These are phyloP conservation scores for Ophiostoma piceae DNA, from an alignment of 2,329 filamentous ascomycete genomes.

Conservation along the genomic window DNA sequence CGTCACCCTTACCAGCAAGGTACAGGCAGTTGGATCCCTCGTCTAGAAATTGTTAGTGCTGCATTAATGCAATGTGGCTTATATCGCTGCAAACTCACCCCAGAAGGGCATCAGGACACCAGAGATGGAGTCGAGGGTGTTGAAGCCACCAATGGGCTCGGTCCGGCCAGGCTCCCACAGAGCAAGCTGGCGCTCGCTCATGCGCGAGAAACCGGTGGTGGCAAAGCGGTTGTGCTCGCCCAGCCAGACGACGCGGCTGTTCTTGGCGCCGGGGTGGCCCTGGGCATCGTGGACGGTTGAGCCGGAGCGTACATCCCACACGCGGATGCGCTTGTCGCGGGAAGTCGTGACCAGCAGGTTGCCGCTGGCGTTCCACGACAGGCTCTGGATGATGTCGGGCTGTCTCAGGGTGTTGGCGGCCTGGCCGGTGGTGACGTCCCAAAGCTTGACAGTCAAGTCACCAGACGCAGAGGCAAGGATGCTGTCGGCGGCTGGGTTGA, in stretches of 20 bases:
- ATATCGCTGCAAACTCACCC: conserved; percentile 46
- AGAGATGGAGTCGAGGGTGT: conserved; percentile 87
- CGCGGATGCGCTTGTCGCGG: conserved; percentile 93
- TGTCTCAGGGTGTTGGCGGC: conserved; percentile 73
- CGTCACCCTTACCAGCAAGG: conserved; percentile 94
- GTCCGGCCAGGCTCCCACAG: conserved; percentile 87
- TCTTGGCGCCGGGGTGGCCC: conserved; percentile 92
- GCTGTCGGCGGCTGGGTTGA: conserved; percentile 94
- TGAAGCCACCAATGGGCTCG: conserved; percentile 86
- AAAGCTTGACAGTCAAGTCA: conserved; percentile 91
- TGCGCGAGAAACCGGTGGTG: conserved; percentile 94
- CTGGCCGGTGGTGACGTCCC: conserved; percentile 81
- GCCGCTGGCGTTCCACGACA: conserved; percentile 92
- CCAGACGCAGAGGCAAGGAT: conserved; percentile 92
- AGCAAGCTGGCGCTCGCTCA: conserved; percentile 95
- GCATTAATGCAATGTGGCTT: background rate
- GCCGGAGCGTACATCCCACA: conserved; percentile 97
- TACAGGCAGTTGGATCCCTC: conserved; percentile 93
- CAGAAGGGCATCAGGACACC: conserved; percentile 99
- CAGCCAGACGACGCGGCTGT: conserved; percentile 94
- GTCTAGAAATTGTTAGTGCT: conserved; percentile 44
- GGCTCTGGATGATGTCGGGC: conserved; percentile 85
- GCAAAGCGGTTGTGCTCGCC: conserved; percentile 94
- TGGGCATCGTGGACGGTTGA: conserved; percentile 75
- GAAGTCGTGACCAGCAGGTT: conserved; percentile 85